These are phyloP conservation scores for Dothideomycetes sp. DNA, from an alignment of 2,329 filamentous ascomycete species.

Conservation along the genomic window DNA sequence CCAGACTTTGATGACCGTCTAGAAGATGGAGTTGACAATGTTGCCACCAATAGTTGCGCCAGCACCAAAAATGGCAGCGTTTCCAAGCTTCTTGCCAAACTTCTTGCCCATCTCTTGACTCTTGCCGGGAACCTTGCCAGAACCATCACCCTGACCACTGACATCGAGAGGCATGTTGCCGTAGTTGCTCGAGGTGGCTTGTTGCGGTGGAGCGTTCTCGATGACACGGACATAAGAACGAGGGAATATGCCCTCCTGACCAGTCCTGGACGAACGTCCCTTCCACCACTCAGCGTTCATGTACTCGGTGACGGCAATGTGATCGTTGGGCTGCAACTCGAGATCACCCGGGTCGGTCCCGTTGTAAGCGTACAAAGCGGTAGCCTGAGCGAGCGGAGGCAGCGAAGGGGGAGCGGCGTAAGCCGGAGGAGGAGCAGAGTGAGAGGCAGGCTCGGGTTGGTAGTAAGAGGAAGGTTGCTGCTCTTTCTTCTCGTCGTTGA, in stretches of 20 bases:
- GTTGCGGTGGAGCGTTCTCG: constrained; percentile 49
- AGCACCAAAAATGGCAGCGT: constrained; percentile 80
- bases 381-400: constrained; percentile 59
- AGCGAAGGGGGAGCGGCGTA: constrained; percentile 34
- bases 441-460: constrained; percentile 30
- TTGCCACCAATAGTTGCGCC: constrained; percentile 85
- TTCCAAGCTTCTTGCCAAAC: constrained; percentile 87
- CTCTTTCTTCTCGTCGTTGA: constrained; percentile 28
- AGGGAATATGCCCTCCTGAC: constrained; percentile 89
- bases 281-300: constrained; percentile 98
- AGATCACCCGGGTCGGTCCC: constrained; percentile 75
- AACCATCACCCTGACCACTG: constrained; percentile 43
- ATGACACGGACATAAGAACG: constrained; percentile 70
- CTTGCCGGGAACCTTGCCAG: constrained; percentile 50
- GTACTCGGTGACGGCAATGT: constrained; percentile 73
- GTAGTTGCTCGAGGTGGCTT: constrained; percentile 43
- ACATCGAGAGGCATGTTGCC: constrained; percentile 68
- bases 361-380: constrained; percentile 75
- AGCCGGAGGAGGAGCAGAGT: constrained; percentile 44
- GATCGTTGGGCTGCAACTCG: constrained; percentile 70
- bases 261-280: constrained; percentile 75
- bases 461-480: constrained; percentile 28
- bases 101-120: constrained; percentile 76
- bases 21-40: constrained; percentile 86
- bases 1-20: too few species aligned